These are phyloP conservation scores for Pleurotus platypus DNA, from an alignment of 768 basidiomycete species.

Conservation along the genomic window DNA sequence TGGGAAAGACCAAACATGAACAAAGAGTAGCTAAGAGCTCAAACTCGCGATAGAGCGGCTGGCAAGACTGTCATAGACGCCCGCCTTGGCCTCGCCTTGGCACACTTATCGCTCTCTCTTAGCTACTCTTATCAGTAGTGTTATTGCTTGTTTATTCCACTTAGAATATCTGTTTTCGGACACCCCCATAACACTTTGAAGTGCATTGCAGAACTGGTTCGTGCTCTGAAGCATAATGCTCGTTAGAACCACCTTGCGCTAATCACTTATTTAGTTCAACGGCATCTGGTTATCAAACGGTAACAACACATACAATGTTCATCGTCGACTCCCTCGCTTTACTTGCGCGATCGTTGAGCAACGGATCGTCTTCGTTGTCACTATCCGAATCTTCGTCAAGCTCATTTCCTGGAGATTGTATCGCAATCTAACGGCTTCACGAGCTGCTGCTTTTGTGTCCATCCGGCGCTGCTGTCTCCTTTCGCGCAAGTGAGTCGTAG, in stretches of 20 bases:
- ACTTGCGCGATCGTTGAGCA: not conserved
- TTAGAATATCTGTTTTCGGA: too few relatives aligned
- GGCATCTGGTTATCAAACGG: not conserved
- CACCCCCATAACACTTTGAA: conserved; percentile 2
- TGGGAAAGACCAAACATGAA: too few relatives aligned
- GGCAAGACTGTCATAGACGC: too few relatives aligned
- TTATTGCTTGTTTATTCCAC: too few relatives aligned
- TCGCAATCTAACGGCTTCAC: not conserved
- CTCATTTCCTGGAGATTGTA: too few relatives aligned
- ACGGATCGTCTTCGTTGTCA: not conserved
- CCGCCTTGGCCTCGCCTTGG: too few relatives aligned
- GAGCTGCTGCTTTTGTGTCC: not conserved
- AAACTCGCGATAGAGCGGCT: too few relatives aligned
- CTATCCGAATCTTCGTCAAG: not conserved
- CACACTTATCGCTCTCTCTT: too few relatives aligned
- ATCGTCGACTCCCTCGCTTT: not conserved
- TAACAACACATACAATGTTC: not conserved
- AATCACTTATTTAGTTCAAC: not conserved
- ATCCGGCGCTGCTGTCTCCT: not conserved
- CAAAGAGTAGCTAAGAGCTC: too few relatives aligned
- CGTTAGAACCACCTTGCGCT: not conserved
- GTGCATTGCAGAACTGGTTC: conserved; percentile 1
- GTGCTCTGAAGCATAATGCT: conserved; percentile 7
- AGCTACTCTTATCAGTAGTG: too few relatives aligned
- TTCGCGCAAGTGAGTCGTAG: not conserved